A percentile compares a stretch with the other conserved stretches of the same genome.
These are phyloP conservation scores for Areca catechu DNA, from an alignment of 176 grass and related monocot genomes.

Conservation along the genomic window DNA sequence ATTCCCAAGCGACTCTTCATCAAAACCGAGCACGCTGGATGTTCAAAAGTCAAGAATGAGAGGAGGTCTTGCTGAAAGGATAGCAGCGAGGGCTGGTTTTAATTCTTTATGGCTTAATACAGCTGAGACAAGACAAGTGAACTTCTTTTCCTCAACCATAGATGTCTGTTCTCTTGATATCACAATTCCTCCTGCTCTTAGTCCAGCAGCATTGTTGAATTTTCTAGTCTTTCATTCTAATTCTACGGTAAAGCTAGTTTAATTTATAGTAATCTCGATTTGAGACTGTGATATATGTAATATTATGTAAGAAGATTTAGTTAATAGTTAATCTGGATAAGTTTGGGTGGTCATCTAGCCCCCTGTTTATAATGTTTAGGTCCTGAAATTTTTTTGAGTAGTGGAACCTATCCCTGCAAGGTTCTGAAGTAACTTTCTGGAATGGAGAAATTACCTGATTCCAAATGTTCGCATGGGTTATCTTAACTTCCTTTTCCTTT, in stretches of 20 bases:
- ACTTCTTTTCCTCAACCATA: conserved; percentile 33
- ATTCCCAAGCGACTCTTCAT: conserved; percentile 28
- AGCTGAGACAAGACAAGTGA: conserved; percentile 21
- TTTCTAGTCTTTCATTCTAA: conserved; percentile 85
- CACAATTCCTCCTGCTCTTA: conserved; percentile 84
- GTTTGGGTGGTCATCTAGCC: neutral
- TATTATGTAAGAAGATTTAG: conserved; percentile 7
- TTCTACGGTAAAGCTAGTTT: conserved; percentile 36
- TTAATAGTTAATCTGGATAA: neutral
- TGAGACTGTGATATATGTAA: conserved; percentile 10
- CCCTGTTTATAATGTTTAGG: too few species aligned
- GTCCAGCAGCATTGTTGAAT: conserved; percentile 71
- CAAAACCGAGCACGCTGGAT: conserved; percentile 24
- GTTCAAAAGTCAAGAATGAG: conserved; percentile 40
- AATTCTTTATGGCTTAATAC: conserved; percentile 66
- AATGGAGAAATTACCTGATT: too few species aligned
- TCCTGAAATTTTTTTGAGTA: too few species aligned
- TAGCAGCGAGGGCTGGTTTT: conserved; percentile 66
- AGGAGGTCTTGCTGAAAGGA: conserved; percentile 65
- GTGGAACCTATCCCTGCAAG: too few species aligned
- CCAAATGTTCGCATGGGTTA: too few species aligned
- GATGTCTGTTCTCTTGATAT: conserved; percentile 52
- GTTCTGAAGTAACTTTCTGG: too few species aligned
- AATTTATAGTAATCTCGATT: neutral
- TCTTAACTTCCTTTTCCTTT: too few species aligned